A percentile compares a stretch with the other conserved stretches of the same genome.
Evolutionary conservation across 2,329 filamentous ascomycete species (phyloP).

Genomic region (Colletotrichum lupini): DNA sequence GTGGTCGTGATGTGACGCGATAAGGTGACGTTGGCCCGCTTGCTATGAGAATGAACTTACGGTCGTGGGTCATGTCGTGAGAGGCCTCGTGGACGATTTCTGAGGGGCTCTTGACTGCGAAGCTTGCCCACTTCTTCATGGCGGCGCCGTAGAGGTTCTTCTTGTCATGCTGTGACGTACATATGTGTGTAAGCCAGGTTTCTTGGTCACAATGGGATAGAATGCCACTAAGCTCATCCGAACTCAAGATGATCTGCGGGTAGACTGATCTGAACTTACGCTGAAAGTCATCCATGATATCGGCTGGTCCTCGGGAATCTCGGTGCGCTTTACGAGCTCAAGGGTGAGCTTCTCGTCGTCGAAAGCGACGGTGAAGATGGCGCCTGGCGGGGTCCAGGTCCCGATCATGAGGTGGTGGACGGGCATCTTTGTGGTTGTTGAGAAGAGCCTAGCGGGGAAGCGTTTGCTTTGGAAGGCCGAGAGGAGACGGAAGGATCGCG

Average conservation of each 20-base stretch:
- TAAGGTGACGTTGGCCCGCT: background rate
- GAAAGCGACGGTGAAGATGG: constrained; percentile 90
- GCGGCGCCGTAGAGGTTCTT: constrained; percentile 90
- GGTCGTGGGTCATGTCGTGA: constrained; percentile 80
- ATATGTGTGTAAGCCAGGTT: constrained; percentile 35
- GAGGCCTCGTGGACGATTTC: constrained; percentile 81
- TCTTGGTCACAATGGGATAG: background rate
- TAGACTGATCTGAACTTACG: constrained; percentile 59
- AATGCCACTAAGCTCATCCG: background rate
- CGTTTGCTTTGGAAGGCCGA: background rate
- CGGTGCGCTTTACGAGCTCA: constrained; percentile 81
- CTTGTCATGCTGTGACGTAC: constrained; percentile 72
- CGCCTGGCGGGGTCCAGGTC: constrained; percentile 89
- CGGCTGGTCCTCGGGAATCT: constrained; percentile 84
- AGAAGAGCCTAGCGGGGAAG: background rate
- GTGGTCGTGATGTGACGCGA: background rate
- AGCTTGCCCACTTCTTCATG: constrained; percentile 94
- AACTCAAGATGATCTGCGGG: background rate
- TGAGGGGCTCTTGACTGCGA: constrained; percentile 78
- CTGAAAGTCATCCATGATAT: constrained; percentile 96
- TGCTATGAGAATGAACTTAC: constrained; percentile 58
- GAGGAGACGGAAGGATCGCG: constrained; percentile 7
- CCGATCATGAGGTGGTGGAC: constrained; percentile 90
- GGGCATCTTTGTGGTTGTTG: constrained; percentile 67
- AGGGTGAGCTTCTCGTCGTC: constrained; percentile 83